These are phyloP conservation scores for Actinomortierella ambigua DNA, from an alignment of 371 early-diverging fungal species.

Conservation along the genomic window DNA sequence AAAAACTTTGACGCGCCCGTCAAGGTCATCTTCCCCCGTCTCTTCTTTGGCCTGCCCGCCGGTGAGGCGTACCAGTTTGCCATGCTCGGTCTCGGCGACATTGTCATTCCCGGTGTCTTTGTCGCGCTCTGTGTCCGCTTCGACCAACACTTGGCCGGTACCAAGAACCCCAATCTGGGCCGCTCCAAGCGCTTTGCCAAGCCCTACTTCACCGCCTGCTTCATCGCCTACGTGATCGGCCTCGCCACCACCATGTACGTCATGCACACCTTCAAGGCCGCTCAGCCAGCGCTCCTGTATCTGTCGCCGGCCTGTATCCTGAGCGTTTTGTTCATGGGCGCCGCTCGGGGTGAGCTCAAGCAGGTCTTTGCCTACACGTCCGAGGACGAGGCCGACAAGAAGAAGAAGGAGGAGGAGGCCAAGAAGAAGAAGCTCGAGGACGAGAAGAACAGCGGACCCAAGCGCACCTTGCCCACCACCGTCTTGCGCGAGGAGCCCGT, in stretches of 20 bases:
- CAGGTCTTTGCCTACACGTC: conserved; percentile 82
- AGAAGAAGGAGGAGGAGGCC: conserved; percentile 46
- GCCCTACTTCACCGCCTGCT: conserved; percentile 87
- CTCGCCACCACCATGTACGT: conserved; percentile 89
- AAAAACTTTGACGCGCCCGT: conserved; percentile 96
- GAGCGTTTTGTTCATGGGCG: conserved; percentile 80
- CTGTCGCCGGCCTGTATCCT: conserved; percentile 95
- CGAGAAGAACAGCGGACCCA: conserved; percentile 20
- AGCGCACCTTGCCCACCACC: conserved; percentile 10
- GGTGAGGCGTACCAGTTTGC: conserved; percentile 67
- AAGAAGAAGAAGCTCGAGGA: conserved; percentile 37
- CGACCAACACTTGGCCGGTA: conserved; percentile 68
- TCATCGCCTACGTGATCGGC: conserved; percentile 84
- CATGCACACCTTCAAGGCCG: conserved; percentile 96
- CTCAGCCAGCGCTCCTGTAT: conserved; percentile 97
- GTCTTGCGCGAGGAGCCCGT: conserved; percentile 11
- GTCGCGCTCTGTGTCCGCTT: conserved; percentile 90
- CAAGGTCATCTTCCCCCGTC: conserved; percentile 93
- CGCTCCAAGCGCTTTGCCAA: conserved; percentile 73
- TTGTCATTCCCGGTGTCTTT: conserved; percentile 97
- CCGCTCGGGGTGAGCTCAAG: conserved; percentile 82
- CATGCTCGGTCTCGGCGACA: conserved; percentile 98
- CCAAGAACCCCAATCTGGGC: conserved; percentile 48
- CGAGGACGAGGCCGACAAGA: conserved; percentile 61
- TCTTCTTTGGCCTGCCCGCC: conserved; percentile 60